phyloP scores from a whole-genome alignment of 345 rosid species.

The Linum tenue region DNA sequence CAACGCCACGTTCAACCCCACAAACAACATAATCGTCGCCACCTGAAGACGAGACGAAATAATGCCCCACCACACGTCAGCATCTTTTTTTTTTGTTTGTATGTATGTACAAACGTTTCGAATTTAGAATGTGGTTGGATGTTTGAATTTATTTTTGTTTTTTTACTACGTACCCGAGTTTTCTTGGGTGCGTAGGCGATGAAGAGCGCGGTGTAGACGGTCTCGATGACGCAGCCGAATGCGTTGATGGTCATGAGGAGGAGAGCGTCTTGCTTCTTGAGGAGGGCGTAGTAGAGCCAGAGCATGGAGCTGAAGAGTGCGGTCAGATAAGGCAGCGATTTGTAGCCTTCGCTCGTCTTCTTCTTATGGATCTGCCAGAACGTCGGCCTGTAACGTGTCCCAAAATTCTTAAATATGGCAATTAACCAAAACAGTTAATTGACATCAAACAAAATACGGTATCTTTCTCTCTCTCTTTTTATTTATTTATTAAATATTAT shows the following conservation, averaged over 20 bases:
- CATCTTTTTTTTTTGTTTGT: background rate
- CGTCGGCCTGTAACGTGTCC: slow-evolving; percentile 47
- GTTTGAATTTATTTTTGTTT: background rate
- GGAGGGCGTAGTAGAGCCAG: slow-evolving; percentile 77
- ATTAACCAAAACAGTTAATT: too few species aligned
- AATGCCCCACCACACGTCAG: background rate
- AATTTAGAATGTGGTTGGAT: background rate
- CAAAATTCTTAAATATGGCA: background rate
- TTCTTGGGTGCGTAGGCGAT: slow-evolving; percentile 47
- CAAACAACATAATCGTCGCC: slow-evolving; percentile 42
- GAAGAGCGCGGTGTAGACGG: slow-evolving; percentile 50
- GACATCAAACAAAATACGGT: too few species aligned
- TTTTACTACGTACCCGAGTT: slow-evolving; percentile 32
- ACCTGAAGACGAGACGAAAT: slow-evolving; percentile 24
- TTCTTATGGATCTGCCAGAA: slow-evolving; percentile 58
- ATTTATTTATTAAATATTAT: too few species aligned
- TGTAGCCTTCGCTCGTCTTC: slow-evolving; percentile 69
- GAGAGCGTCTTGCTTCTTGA: slow-evolving; percentile 38
- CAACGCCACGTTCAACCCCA: slow-evolving; percentile 41
- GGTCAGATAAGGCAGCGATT: slow-evolving; percentile 71
- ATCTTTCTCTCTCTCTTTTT: too few species aligned
- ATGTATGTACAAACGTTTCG: background rate
- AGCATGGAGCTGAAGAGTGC: slow-evolving; percentile 87
- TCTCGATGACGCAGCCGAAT: slow-evolving; percentile 67
- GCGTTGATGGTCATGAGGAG: slow-evolving; percentile 81